phyloP scores from a whole-genome alignment of 139 green algal species.

The Chlamydomonas incerta region DNA sequence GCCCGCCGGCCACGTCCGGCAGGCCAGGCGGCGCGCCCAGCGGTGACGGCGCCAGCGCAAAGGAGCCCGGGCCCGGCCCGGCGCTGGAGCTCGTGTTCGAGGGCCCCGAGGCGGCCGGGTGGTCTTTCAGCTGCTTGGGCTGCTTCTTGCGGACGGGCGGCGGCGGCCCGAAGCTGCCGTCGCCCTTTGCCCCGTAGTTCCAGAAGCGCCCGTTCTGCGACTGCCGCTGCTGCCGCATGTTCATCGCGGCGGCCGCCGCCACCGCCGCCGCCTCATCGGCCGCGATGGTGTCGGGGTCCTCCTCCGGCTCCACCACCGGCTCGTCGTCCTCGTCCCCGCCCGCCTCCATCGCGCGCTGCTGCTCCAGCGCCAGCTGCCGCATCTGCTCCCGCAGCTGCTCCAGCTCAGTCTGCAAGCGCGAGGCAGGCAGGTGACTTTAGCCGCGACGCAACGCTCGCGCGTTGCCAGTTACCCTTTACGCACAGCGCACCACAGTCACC shows the following conservation, averaged over 20 bases:
- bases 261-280: slow-evolving; percentile 11
- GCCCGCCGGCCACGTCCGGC: too few relatives aligned
- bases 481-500: too few relatives aligned
- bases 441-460: too few relatives aligned
- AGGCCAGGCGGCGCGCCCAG: too few relatives aligned
- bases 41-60: too few relatives aligned
- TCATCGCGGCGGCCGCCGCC: neutral
- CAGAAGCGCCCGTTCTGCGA: neutral
- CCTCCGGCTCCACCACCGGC: neutral
- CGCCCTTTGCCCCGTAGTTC: neutral
- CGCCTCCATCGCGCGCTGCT: neutral
- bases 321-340: neutral
- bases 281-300: neutral
- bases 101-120: too few relatives aligned
- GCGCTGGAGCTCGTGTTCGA: too few relatives aligned
- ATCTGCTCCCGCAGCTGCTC: slow-evolving; percentile 18
- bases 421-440: too few relatives aligned
- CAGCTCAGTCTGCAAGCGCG: slow-evolving; percentile 6
- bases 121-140: too few relatives aligned
- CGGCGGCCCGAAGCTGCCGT: neutral
- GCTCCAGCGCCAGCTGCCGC: slow-evolving; percentile 21
- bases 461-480: too few relatives aligned
- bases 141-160: neutral
- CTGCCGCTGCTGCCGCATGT: neutral
- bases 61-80: too few relatives aligned